Evolutionary conservation across 2,329 filamentous ascomycete species (phyloP).

Genomic region (Ophiostoma himal-ulmi): DNA sequence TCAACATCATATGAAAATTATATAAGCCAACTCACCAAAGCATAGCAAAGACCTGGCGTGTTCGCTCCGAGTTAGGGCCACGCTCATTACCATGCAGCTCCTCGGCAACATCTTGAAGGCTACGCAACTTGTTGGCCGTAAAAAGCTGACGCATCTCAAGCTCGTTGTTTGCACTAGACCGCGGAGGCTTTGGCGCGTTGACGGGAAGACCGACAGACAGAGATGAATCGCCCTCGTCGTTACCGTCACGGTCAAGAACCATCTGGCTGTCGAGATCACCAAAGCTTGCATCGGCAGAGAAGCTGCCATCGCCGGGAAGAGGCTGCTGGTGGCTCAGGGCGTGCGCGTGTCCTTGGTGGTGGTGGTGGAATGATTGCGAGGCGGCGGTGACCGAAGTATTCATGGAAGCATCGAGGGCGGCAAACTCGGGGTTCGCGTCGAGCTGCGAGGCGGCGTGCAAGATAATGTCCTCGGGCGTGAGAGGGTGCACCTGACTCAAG

Average conservation of each 20-base stretch:
- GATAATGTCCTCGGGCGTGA: conserved; percentile 56
- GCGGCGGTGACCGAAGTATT: conserved; percentile 40
- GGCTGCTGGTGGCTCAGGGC: conserved; percentile 45
- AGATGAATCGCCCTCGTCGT: conserved; percentile 50
- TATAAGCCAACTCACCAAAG: conserved; percentile 57
- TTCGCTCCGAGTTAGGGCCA: conserved; percentile 74
- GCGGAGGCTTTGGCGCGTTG: conserved; percentile 50
- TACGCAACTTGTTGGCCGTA: conserved; percentile 60
- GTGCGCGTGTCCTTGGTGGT: conserved; percentile 27
- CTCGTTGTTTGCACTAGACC: conserved; percentile 73
- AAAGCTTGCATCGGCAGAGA: conserved; percentile 48
- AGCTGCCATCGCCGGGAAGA: conserved; percentile 51
- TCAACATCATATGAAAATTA: background rate
- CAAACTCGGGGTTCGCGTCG: conserved; percentile 44
- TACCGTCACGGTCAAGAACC: conserved; percentile 53
- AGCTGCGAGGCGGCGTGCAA: conserved; percentile 53
- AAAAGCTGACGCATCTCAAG: conserved; percentile 73
- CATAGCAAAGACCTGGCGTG: conserved; percentile 83
- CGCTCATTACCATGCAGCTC: conserved; percentile 75
- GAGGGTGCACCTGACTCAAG: conserved; percentile 34
- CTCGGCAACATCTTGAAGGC: conserved; percentile 63
- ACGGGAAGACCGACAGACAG: conserved; percentile 36
- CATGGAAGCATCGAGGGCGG: conserved; percentile 45
- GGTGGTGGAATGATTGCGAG: conserved; percentile 42
- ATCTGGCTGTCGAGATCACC: conserved; percentile 55